Evolutionary conservation across 208 protist species (phyloP), one percentile per base, ranked within the genome.

Genomic region (Trypanosoma platydactyli): DNA sequence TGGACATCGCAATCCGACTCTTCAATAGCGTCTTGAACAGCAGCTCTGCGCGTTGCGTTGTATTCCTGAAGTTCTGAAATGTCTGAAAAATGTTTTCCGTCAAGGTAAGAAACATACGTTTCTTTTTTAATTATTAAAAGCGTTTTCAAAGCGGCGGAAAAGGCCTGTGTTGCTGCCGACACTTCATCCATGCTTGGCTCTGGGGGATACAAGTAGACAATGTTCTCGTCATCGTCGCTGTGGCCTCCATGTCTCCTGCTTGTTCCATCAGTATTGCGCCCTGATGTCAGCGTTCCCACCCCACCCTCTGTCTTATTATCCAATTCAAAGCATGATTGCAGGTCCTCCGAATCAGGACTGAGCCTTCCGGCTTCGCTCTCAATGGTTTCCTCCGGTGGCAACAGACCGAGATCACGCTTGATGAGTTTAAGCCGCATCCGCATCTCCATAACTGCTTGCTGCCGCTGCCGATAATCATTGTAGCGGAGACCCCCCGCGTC

Each of bases 331-430:
- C 68, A 71, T 16, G 29, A 15, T 20, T 29, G 4, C 12, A 29
- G 3, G 5, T 54, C 25, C 1, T 42, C 46, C 30, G 5, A 11
- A 3, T 38, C 33, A 38, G 33, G 33, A 38, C 33, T 38, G 33
- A 38, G 33, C 33, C 33, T 9, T 9, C 33, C 33, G 9, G 5
- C 3, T 11, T 11, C 5, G 9, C 33, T 38, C 9, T 38, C 33
- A 3, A 11, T 38, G 3, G 33, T 24, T 53, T 88, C 75, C 64
- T 92, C 82, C 58, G 77, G 78, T 3, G 86, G 83, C 30, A 89
- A 74, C 25, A 94, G 81, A 55, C 83, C 88, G 60, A 94, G 81
- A 50, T 89, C 88, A 27, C 73, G 68, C 68, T 94, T 91, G 71
- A 94, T 88, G 30, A 81, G 72, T 69, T 85, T 81, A 6, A 94